Evolutionary conservation across 225 moss, liverwort and hornwort species (phyloP).

Genomic region (Climacium dendroides): DNA sequence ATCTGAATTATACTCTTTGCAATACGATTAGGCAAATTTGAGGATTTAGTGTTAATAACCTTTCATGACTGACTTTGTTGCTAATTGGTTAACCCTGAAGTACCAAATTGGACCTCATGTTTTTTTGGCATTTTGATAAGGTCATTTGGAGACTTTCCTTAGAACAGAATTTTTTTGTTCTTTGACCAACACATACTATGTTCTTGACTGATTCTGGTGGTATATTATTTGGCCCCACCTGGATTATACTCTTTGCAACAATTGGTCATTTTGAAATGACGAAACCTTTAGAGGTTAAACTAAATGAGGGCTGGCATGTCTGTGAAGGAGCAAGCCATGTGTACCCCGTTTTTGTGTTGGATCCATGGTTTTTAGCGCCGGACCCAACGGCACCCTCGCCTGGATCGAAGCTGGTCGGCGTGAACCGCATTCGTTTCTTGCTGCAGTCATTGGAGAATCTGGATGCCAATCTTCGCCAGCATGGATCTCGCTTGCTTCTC

Average conservation of each 20-base stretch:
- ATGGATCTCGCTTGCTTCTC: conserved; percentile 67
- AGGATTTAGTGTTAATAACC: not conserved
- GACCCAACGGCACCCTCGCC: conserved; percentile 73
- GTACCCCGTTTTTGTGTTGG: conserved; percentile 71
- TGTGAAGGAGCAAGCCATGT: conserved; percentile 46
- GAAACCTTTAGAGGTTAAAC: not conserved
- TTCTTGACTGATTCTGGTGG: not conserved
- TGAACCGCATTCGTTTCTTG: conserved; percentile 85
- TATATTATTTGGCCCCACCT: too few species aligned
- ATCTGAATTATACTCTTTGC: not conserved
- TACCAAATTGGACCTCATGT: not conserved
- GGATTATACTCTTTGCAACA: not conserved
- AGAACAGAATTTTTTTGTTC: not conserved
- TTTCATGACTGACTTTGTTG: not conserved
- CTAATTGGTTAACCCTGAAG: not conserved
- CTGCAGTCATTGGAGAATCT: conserved; percentile 64
- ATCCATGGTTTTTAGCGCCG: conserved; percentile 74
- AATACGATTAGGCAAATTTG: not conserved
- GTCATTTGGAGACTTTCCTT: not conserved
- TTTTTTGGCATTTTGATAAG: not conserved
- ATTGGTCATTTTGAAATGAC: not conserved
- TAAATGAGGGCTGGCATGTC: not conserved
- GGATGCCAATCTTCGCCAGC: conserved; percentile 48
- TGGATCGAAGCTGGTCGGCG: conserved; percentile 68
- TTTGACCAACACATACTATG: not conserved